Evolutionary conservation across 345 rosid species (phyloP), one percentile per base, ranked within the genome.

Genomic region (Heritiera fomes): DNA sequence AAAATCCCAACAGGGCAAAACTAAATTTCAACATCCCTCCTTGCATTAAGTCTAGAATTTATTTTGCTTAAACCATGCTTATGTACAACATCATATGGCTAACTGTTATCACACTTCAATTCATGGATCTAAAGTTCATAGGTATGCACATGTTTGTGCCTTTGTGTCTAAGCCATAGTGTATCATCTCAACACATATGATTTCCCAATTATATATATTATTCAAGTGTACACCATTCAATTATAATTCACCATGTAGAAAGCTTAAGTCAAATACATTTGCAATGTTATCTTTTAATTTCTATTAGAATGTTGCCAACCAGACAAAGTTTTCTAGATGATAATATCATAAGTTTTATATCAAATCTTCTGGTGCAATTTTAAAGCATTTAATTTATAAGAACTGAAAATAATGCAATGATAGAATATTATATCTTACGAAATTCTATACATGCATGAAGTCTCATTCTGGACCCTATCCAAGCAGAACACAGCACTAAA

Each of bases 51-150:
- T 63, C 8, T 4, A 28, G 46, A 52, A 50, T 32, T 52, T 71
- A 38, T 50, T 71, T 71, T 72, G 18, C 62, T 50, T 34, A 32
- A n/a, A 53, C 6, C 60, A 30, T 14, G 41, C 28, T 15, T 49
- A 30, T 7, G 14, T 14, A 15, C 75, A 71, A 71, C 11, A 12
- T 46, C 73, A 45, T 8, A 30, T 8, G 17, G 28, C 13, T 71
- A 71, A 50, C 15, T 49, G 1, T 71, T 50, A 71, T 7, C 53
- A 49, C 12, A 15, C 23, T 49, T 49, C 43, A 71, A 49, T 49
- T 14, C 75, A 71, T 34, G 38, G 38, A 34, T 34, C 38, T 34
- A 71, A 71, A 71, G 41, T 49, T 71, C 40, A 71, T 28, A n/a
- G 0, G 12, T 49, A 8, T 49, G 20, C 60, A 15, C 8, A 6